Base-by-base conservation (phyloP, 495 filamentous ascomycete species). In the Parmelia sp. region DNA sequence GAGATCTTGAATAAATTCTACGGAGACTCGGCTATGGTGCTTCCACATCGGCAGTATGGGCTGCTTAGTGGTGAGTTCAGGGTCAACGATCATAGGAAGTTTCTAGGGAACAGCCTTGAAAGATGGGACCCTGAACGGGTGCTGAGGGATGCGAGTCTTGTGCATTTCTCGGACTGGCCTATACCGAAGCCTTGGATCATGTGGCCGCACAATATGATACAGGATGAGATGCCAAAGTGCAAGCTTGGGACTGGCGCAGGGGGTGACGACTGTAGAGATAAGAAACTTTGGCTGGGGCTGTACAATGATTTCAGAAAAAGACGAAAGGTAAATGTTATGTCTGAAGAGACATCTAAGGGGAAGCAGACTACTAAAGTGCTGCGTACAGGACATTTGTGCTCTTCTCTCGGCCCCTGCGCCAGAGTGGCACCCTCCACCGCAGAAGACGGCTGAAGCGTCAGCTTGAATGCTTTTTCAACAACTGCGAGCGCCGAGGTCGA, bases 111-210 rank as follows among this genome's bases (percentile, higher is more conserved):
- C 45, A 77, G 80, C n/a, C 71, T 77, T 5, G 84, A 87, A 66
- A 73, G 69, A 25, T 96, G 90, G 89, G 84, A 92, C 72, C 81
- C 90, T 0, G 79, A 85, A 17, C 78, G 73, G 51, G 81, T 83
- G 36, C 74, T 85, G 39, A 75, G 79, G 27, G 85, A 92, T 70
- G 88, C 87, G 14, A 92, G 88, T 68, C 81, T 90, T 19, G 80
- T 94, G 0, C 90, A 92, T 74, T 93, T 96, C 69, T 87, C 83
- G 4, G 90, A 94, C 69, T 89, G 86, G 84, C 90, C 90, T 6
- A 67, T 91, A 49, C 88, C 89, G 5, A 77, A 81, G 57, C 89
- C 89, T 1, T 92, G 89, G 89, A 73, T 89, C 25, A 79, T 82
- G 73, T 86, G 81, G 80, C 76, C 84, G 27, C 79, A 82, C 40